phyloP scores from a whole-genome alignment of 2,329 filamentous ascomycete species.

The Colletotrichum truncatum region DNA sequence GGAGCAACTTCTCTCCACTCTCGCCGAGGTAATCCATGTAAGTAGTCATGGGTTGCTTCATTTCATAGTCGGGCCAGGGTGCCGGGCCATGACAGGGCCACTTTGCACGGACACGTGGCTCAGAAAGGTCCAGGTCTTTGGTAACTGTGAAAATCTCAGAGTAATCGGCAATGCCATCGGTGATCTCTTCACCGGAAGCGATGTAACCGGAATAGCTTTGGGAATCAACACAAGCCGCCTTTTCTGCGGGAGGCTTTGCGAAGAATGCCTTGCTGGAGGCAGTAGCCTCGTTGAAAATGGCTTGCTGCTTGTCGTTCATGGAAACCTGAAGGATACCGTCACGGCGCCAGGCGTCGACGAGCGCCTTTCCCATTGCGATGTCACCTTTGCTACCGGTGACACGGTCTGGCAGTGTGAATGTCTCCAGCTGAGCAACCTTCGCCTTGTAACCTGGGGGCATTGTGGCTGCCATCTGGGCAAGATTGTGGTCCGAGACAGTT shows the following conservation, averaged over 20 bases:
- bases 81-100: conserved; percentile 61
- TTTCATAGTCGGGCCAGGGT: conserved; percentile 54
- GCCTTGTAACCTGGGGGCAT: conserved; percentile 29
- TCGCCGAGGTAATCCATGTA: conserved; percentile 52
- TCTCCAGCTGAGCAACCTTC: conserved; percentile 41
- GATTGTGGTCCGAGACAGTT: conserved; percentile 21
- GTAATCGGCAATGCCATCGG: conserved; percentile 58
- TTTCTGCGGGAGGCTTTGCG: conserved; percentile 42
- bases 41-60: conserved; percentile 47
- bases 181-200: conserved; percentile 58
- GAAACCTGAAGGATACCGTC: conserved; percentile 58
- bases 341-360: conserved; percentile 51
- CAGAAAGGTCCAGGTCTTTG: conserved; percentile 51
- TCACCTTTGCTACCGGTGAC: conserved; percentile 46
- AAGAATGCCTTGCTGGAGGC: conserved; percentile 51
- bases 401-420: conserved; percentile 49
- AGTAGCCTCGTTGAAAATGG: conserved; percentile 46
- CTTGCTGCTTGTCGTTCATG: conserved; percentile 46
- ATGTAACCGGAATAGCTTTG: conserved; percentile 59
- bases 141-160: conserved; percentile 63
- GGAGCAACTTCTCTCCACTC: conserved; percentile 54
- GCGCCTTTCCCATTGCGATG: conserved; percentile 46
- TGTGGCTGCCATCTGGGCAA: conserved; percentile 14
- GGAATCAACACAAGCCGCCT: conserved; percentile 52
- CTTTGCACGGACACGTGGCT: conserved; percentile 47